phyloP scores from a whole-genome alignment of 371 early-diverging fungal genomes.

The Apophysomyces trapeziformis region DNA sequence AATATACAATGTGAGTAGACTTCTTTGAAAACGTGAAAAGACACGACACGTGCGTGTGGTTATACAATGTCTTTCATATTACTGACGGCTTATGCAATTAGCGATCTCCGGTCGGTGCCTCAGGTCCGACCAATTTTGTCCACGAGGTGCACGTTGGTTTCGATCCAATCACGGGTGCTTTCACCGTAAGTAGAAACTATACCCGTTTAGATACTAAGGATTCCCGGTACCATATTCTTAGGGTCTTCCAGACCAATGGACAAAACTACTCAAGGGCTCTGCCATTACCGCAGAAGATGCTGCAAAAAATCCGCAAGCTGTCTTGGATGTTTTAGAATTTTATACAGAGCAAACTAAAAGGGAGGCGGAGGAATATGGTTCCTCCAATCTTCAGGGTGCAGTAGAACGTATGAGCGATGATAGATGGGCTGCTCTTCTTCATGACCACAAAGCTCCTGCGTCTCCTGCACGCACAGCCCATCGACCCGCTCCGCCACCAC shows the following conservation, averaged over 20 bases:
- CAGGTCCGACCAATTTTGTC: conserved; percentile 83
- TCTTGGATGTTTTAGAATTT: conserved; percentile 94
- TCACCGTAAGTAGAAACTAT: conserved; percentile 58
- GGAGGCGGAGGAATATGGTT: conserved; percentile 57
- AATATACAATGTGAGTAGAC: conserved; percentile 66
- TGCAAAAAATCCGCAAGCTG: conserved; percentile 94
- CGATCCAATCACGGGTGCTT: conserved; percentile 79
- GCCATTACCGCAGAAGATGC: conserved; percentile 95
- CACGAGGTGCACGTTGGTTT: conserved; percentile 91
- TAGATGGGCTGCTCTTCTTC: conserved; percentile 52
- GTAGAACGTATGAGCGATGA: conserved; percentile 50
- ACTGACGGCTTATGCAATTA: conserved; percentile 20
- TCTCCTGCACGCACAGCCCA: conserved; percentile 27
- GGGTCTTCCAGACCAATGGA: conserved; percentile 95
- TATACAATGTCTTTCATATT: neutral
- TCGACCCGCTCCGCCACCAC: conserved; percentile 36
- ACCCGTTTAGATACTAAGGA: neutral
- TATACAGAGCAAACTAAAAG: conserved; percentile 81
- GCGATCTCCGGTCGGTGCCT: conserved; percentile 58
- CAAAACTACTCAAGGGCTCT: conserved; percentile 83
- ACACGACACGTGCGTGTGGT: conserved; percentile 52
- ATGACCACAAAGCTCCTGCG: conserved; percentile 17
- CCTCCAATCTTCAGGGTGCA: conserved; percentile 24
- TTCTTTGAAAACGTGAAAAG: neutral
- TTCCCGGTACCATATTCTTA: conserved; percentile 23